Evolutionary conservation across 129 eudicot species (phyloP).

Genomic region (Rutidosis leptorrhynchoides): DNA sequence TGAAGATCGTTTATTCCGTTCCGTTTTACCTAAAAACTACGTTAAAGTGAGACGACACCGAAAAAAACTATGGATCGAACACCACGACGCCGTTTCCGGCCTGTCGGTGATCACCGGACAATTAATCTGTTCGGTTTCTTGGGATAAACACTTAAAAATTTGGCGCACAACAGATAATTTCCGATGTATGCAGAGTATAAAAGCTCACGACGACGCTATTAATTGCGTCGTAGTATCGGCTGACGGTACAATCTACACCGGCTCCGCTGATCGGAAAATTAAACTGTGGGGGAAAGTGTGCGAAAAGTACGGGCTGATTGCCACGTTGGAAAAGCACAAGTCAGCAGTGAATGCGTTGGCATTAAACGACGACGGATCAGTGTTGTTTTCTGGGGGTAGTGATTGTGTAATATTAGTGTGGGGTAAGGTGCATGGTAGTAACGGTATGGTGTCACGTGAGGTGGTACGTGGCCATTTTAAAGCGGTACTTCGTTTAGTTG

Average conservation of each 20-base stretch:
- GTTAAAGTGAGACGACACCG: constrained; percentile 62
- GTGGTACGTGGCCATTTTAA: constrained; percentile 69
- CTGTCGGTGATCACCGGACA: constrained; percentile 33
- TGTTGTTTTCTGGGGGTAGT: constrained; percentile 73
- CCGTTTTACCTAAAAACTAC: constrained; percentile 58
- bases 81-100: constrained; percentile 81
- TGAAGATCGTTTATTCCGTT: constrained; percentile 48
- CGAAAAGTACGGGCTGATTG: constrained; percentile 28
- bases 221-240: constrained; percentile 50
- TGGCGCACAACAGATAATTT: constrained; percentile 38
- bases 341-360: constrained; percentile 83
- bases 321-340: constrained; percentile 77
- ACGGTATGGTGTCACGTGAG: constrained; percentile 54
- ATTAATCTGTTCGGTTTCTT: constrained; percentile 58
- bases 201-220: constrained; percentile 80
- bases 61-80: constrained; percentile 68
- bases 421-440: constrained; percentile 67
- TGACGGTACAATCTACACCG: constrained; percentile 62
- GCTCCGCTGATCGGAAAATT: constrained; percentile 59
- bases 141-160: constrained; percentile 69
- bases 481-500: constrained; percentile 62
- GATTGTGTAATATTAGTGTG: constrained; percentile 77
- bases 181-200: constrained; percentile 51
- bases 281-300: constrained; percentile 47
- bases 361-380: constrained; percentile 55